phyloP scores from a whole-genome alignment of 2,329 filamentous ascomycete genomes.

The Stachybotrys chlorohalonatus region DNA sequence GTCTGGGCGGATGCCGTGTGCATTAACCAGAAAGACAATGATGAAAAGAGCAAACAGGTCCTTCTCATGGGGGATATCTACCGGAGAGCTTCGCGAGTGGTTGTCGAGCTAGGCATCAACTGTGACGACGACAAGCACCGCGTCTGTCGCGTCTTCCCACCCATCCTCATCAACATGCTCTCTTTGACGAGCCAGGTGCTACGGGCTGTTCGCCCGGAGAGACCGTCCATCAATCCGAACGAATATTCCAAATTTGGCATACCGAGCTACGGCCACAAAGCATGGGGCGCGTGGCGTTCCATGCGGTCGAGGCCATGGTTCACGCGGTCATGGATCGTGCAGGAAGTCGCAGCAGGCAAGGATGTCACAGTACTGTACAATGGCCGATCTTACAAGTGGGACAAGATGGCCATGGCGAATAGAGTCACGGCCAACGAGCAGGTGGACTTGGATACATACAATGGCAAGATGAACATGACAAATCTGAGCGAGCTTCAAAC shows the following conservation, averaged over 20 bases:
- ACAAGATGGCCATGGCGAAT: slow-evolving; percentile 2
- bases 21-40: slow-evolving; percentile 2
- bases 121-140: slow-evolving; percentile 1
- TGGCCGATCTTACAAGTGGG: slow-evolving; percentile 1
- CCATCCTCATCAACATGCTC: slow-evolving; percentile 4
- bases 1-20: not conserved
- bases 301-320: slow-evolving; percentile 4
- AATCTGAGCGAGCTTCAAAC: slow-evolving; percentile 2
- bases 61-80: not conserved
- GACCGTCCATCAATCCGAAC: not conserved
- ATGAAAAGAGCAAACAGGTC: not conserved
- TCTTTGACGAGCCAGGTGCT: slow-evolving; percentile 1
- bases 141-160: slow-evolving; percentile 3
- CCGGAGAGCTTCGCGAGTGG: not conserved
- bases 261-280: slow-evolving; percentile 1
- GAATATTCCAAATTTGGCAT: slow-evolving; percentile 3
- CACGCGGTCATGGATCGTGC: slow-evolving; percentile 4
- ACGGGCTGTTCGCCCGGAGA: slow-evolving; percentile 1
- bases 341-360: slow-evolving; percentile 3
- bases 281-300: slow-evolving; percentile 3
- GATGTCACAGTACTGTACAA: slow-evolving; percentile 2
- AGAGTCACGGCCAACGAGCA: slow-evolving; percentile 2
- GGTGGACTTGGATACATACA: not conserved
- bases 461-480: slow-evolving; percentile 2
- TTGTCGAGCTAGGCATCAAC: slow-evolving; percentile 2